A percentile compares a stretch with the other conserved stretches of the same genome.
Evolutionary conservation across 2,329 filamentous ascomycete genomes (phyloP).

Genomic region (Colletotrichum horii): DNA sequence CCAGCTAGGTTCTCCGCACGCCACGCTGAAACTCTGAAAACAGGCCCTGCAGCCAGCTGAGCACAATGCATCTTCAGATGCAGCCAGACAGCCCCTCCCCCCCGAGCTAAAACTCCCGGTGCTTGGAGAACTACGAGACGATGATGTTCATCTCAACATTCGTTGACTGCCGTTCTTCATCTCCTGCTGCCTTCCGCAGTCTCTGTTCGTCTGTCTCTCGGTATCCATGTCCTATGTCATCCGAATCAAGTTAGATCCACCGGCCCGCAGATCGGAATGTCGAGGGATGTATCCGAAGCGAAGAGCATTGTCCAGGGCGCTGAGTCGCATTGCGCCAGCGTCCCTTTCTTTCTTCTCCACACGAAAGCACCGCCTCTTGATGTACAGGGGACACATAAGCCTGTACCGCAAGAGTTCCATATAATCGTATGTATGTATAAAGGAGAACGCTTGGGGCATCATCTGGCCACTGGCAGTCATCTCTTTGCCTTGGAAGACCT

Average conservation of each 20-base stretch:
- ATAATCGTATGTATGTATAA: neutral
- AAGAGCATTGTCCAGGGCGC: neutral
- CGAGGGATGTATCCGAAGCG: neutral
- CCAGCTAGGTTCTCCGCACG: conserved; percentile 8
- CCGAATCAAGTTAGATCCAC: neutral
- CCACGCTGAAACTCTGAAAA: neutral
- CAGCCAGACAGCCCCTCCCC: neutral
- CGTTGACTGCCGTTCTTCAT: neutral
- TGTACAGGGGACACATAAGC: neutral
- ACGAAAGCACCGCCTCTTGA: neutral
- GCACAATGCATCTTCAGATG: neutral
- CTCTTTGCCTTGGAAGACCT: neutral
- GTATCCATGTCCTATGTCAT: neutral
- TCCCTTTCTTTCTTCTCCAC: neutral
- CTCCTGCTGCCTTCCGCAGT: neutral
- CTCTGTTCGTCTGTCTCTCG: neutral
- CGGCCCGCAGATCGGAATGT: conserved; percentile 9
- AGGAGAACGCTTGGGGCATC: neutral
- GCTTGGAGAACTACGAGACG: neutral
- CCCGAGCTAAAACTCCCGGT: neutral
- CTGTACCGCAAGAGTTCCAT: neutral
- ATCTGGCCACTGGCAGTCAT: neutral
- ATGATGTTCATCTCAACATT: conserved; percentile 3
- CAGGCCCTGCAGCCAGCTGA: neutral
- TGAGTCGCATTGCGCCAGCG: neutral